A percentile compares a stretch with the other conserved stretches of the same genome.
Conservation (phyloP, 164 flowering plant species). For the Berberis vulgaris region DNA sequence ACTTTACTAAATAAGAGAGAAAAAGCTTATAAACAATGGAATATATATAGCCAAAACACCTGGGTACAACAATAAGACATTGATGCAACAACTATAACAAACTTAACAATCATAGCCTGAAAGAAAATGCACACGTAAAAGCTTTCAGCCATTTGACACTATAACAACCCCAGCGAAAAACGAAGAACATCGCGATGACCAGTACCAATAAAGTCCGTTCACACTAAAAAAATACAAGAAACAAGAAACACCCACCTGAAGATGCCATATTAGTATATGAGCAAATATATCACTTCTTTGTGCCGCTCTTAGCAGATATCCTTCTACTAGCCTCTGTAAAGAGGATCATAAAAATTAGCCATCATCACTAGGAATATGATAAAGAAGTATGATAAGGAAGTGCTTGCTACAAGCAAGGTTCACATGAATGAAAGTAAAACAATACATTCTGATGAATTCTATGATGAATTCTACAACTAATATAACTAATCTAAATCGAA, state of each 20-base stretch:
- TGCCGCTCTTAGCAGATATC: conserved; percentile 95
- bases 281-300: conserved; percentile 94
- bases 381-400: neutral
- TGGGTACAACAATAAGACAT: too few relatives aligned
- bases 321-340: conserved; percentile 83
- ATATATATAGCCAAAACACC: too few relatives aligned
- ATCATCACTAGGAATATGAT: neutral
- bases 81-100: too few relatives aligned
- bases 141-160: too few relatives aligned
- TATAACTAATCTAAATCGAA: too few relatives aligned
- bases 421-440: neutral
- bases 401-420: neutral
- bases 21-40: too few relatives aligned
- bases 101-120: too few relatives aligned
- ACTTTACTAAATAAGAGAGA: neutral
- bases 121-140: too few relatives aligned
- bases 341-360: neutral
- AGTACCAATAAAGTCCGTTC: too few relatives aligned
- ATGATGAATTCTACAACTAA: too few relatives aligned
- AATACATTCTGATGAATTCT: too few relatives aligned
- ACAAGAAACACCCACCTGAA: conserved; percentile 50
- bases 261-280: conserved; percentile 96
- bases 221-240: neutral
- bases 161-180: neutral
- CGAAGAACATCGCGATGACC: too few relatives aligned